phyloP scores from a whole-genome alignment of 1,284 basidiomycete species.

The Xerocomus nothofagi region DNA sequence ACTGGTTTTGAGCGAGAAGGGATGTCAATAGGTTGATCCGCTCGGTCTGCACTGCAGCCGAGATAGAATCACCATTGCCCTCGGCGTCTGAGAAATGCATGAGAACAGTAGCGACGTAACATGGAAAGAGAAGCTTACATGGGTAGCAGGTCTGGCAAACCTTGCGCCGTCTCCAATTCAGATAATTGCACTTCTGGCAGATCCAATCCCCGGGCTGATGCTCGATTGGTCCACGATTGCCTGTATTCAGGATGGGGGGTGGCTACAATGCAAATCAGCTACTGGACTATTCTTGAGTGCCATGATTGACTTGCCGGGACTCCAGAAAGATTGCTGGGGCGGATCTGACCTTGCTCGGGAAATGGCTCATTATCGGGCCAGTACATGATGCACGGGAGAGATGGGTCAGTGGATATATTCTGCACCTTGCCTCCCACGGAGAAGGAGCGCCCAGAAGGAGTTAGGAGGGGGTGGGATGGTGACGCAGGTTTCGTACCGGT shows the following conservation, averaged over 20 bases:
- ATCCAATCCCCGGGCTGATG: constrained; percentile 92
- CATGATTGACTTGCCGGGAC: constrained; percentile 46
- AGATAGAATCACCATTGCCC: constrained; percentile 81
- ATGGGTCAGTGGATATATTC: constrained; percentile 70
- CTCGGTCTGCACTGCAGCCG: constrained; percentile 77
- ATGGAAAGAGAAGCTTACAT: constrained; percentile 42
- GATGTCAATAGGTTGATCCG: constrained; percentile 72
- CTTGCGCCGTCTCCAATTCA: constrained; percentile 84
- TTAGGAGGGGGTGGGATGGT: constrained; percentile 63
- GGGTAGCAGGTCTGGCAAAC: constrained; percentile 88
- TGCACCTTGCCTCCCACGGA: constrained; percentile 72
- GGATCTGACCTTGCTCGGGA: constrained; percentile 73
- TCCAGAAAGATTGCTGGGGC: constrained; percentile 55
- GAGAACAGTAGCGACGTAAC: constrained; percentile 7
- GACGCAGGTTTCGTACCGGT: constrained; percentile 32
- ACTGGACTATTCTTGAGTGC: neutral
- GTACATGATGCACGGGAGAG: constrained; percentile 74
- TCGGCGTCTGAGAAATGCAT: constrained; percentile 59
- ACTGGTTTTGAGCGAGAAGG: constrained; percentile 57
- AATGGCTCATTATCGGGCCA: constrained; percentile 85
- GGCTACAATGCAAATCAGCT: constrained; percentile 43
- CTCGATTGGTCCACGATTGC: constrained; percentile 82
- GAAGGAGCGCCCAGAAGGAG: constrained; percentile 74
- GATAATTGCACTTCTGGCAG: constrained; percentile 79
- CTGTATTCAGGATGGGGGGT: constrained; percentile 85